Base-by-base conservation (phyloP, 345 rosid species). In the Citrus medica region DNA sequence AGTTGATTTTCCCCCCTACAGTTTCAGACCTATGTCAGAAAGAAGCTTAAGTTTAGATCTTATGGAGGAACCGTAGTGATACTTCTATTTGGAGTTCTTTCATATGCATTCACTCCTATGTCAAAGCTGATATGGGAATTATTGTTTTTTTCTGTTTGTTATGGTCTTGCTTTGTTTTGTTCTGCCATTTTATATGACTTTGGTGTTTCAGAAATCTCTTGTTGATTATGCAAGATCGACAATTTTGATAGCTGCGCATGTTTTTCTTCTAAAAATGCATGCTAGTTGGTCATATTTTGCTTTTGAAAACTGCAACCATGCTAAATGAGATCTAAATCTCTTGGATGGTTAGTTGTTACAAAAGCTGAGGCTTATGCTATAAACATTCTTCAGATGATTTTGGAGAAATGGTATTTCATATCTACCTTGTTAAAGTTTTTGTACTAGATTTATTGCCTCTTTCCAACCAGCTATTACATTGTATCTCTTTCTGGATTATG, bases 171-270 rank as follows among this genome's bases (percentile, higher is more conserved):
- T 27, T 28, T 69, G n/a, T 73, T 63, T 72, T 59, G 71, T 70
- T 37, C 40, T 67, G 53, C 17, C 27, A 9, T 35, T 33, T 32
- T 55, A 30, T 35, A 6, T 24, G 62, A 32, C 25, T 72, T 13
- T 4, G 35, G 51, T 8, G 5, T 77, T 67, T 76, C 33, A 71
- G 76, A 75, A 79, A 42, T 77, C 53, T 27, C 56, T 38, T 25
- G 38, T 48, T 27, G 38, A 70, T 48, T 19, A 48, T 48, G 35
- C 56, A 6, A 48, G 60, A 28, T 46, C 5, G 17, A 46, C n/a
- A 10, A 42, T 69, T 69, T 69, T 69, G 59, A 46, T 27, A 16
- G 17, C n/a, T 51, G 16, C 7, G 19, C n/a, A 21, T 70, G 74
- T 16, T 27, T 22, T 70, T 24, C 60, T 48, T 51, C 61, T 51